Evolutionary conservation across 257 asterid genomes (phyloP).

Genomic region (Ajuga chamaepitys): DNA sequence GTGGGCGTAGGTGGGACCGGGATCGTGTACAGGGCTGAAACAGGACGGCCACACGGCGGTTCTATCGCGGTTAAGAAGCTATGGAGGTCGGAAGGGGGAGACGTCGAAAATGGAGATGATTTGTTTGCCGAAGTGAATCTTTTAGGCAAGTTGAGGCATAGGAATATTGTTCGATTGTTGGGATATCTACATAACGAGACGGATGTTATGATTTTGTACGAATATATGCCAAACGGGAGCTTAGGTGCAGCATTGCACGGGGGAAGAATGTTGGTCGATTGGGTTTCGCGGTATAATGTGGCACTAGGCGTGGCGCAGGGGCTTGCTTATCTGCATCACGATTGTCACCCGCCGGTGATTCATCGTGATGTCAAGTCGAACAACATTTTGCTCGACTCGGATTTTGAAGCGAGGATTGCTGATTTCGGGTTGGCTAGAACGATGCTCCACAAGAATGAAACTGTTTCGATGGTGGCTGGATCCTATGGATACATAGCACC

Average conservation of each 20-base stretch:
- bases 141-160: conserved; percentile 64
- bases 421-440: conserved; percentile 82
- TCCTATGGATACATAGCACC: conserved; percentile 91
- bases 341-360: conserved; percentile 66
- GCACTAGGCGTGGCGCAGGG: conserved; percentile 80
- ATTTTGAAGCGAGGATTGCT: conserved; percentile 68
- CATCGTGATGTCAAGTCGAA: conserved; percentile 76
- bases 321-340: conserved; percentile 76
- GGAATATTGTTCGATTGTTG: conserved; percentile 59
- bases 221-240: conserved; percentile 78
- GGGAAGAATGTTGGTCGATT: conserved; percentile 51
- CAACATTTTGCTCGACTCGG: conserved; percentile 55
- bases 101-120: conserved; percentile 57
- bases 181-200: conserved; percentile 68
- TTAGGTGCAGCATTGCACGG: conserved; percentile 68
- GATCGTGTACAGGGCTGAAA: conserved; percentile 62
- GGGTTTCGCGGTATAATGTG: conserved; percentile 78
- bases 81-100: conserved; percentile 45
- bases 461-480: conserved; percentile 80
- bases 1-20: conserved; percentile 74
- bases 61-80: conserved; percentile 72
- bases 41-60: conserved; percentile 36
- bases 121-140: conserved; percentile 57
- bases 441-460: conserved; percentile 53
- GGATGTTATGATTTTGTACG: conserved; percentile 69